Percentiles rank a stretch among this genome's conserved stretches.
phyloP scores from a whole-genome alignment of 73 alveolate genomes.

The Uronychia setigera region DNA sequence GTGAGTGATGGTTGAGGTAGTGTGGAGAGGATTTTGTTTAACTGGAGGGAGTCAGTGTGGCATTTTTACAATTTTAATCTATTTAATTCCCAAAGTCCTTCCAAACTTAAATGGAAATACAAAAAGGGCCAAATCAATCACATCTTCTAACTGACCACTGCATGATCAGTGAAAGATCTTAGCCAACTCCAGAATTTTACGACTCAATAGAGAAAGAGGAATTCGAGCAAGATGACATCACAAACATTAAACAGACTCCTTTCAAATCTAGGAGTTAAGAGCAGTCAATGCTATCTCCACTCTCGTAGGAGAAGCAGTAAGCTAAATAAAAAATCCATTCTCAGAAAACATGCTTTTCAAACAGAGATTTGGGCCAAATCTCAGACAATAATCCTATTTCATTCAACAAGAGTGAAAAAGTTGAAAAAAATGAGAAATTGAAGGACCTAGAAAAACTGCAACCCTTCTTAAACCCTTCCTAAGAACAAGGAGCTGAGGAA shows the following conservation, averaged over 20 bases:
- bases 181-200: background rate
- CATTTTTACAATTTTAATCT: background rate
- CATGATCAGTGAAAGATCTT: no score
- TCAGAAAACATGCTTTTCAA: background rate
- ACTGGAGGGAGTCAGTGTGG: background rate
- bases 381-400: background rate
- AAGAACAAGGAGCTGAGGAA: background rate
- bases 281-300: background rate
- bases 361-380: background rate
- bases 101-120: background rate
- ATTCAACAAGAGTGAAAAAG: background rate
- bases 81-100: background rate
- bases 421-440: background rate
- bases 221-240: no score
- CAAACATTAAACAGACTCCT: no score
- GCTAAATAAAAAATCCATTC: background rate
- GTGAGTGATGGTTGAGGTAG: conserved; percentile 4
- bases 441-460: background rate
- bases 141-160: no score
- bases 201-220: no score
- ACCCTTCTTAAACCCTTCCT: background rate
- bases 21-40: background rate
- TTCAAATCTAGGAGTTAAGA: background rate
- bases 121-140: background rate
- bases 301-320: background rate